Evolutionary conservation across 108 stramenopile species (phyloP).

Genomic region (Nitzschia sp.): DNA sequence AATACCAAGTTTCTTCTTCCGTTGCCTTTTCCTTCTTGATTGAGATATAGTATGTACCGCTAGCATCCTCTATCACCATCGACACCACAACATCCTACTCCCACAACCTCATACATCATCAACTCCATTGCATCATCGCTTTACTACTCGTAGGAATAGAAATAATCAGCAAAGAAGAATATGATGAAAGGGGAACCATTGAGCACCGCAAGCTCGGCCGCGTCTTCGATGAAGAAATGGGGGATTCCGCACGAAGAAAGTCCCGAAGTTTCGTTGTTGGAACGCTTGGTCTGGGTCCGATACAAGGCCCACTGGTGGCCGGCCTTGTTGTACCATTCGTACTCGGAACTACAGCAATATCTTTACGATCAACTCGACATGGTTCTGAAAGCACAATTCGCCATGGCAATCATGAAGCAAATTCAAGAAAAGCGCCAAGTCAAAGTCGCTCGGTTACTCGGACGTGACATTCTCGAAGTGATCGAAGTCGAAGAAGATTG

Average conservation of each 20-base stretch:
- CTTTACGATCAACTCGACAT: conserved; percentile 30
- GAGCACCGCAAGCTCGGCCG: conserved; percentile 6
- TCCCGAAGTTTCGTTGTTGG: conserved; percentile 22
- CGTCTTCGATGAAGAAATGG: conserved; percentile 34
- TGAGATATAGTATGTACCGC: too few relatives aligned
- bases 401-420: conserved; percentile 37
- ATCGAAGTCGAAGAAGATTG: conserved; percentile 24
- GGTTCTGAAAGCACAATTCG: conserved; percentile 36
- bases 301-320: conserved; percentile 38
- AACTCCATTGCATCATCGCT: too few relatives aligned
- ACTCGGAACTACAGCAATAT: conserved; percentile 30
- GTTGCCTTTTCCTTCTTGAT: too few relatives aligned
- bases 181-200: too few relatives aligned
- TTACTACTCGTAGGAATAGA: too few relatives aligned
- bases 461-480: conserved; percentile 26
- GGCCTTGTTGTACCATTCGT: conserved; percentile 29
- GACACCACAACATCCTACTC: too few relatives aligned
- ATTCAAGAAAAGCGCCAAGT: conserved; percentile 10
- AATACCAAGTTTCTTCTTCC: too few relatives aligned
- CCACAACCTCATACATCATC: too few relatives aligned
- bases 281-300: conserved; percentile 37
- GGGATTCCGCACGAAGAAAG: conserved; percentile 26
- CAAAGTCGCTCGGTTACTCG: conserved; percentile 33
- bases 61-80: too few relatives aligned
- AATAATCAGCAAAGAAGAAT: too few relatives aligned